Evolutionary conservation across 768 basidiomycete species (phyloP).

Genomic region (Tricholoma flavovirens): DNA sequence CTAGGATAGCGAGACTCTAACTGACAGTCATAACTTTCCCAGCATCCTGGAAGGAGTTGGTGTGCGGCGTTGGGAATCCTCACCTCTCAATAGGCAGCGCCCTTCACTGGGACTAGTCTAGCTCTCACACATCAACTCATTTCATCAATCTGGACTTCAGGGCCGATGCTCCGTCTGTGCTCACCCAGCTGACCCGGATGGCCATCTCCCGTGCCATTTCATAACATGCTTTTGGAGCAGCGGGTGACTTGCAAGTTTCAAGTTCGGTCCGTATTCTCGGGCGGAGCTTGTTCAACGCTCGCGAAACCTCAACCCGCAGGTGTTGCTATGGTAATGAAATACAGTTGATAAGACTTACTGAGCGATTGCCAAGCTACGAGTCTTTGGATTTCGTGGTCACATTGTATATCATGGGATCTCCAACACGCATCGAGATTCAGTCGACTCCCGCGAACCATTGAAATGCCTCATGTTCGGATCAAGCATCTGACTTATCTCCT

Average conservation of each 20-base stretch:
- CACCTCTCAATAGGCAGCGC: neutral
- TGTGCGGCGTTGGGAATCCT: neutral
- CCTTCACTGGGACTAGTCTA: neutral
- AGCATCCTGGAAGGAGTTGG: neutral
- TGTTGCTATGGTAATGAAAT: neutral
- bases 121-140: neutral
- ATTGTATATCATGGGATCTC: neutral
- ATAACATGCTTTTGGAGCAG: neutral
- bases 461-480: neutral
- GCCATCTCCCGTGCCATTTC: neutral
- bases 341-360: neutral
- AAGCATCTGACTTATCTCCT: neutral
- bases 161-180: neutral
- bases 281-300: neutral
- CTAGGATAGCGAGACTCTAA: no score
- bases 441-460: neutral
- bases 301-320: neutral
- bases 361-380: neutral
- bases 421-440: neutral
- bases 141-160: neutral
- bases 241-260: no score
- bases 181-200: neutral
- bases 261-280: neutral
- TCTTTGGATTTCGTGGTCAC: neutral
- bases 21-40: neutral